A percentile compares a stretch with the other conserved stretches of the same genome.
These are phyloP conservation scores for Candida mattraensis DNA, from an alignment of 805 yeast genomes.

Conservation along the genomic window DNA sequence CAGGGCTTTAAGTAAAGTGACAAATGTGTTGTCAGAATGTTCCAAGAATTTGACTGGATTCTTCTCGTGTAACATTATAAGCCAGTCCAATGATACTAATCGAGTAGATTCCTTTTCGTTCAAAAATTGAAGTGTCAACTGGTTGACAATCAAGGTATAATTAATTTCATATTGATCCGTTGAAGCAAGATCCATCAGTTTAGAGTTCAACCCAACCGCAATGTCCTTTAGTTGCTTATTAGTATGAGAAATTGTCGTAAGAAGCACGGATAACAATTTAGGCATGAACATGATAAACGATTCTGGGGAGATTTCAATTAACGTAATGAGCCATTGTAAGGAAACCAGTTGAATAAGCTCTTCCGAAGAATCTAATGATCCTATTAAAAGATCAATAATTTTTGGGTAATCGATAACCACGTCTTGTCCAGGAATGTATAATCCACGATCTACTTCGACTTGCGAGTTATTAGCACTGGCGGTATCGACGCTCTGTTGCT, in stretches of 20 bases:
- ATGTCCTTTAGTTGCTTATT: conserved; percentile 49
- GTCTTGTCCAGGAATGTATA: conserved; percentile 77
- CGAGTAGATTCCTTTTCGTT: conserved; percentile 80
- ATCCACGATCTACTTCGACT: conserved; percentile 45
- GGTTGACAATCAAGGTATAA: conserved; percentile 63
- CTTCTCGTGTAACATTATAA: conserved; percentile 73
- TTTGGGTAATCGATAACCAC: conserved; percentile 76
- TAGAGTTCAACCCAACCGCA: conserved; percentile 57
- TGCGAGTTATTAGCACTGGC: conserved; percentile 19
- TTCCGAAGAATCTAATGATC: conserved; percentile 72
- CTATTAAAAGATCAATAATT: conserved; percentile 77
- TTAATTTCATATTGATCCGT: conserved; percentile 36
- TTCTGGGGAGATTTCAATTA: conserved; percentile 71
- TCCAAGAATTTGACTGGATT: conserved; percentile 58
- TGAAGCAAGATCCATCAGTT: conserved; percentile 51
- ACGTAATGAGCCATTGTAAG: conserved; percentile 75
- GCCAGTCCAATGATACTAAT: conserved; percentile 87
- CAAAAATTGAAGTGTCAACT: conserved; percentile 68
- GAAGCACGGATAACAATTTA: conserved; percentile 65
- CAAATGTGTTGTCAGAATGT: conserved; percentile 63
- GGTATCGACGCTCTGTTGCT: conserved; percentile 12
- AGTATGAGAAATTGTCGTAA: conserved; percentile 60
- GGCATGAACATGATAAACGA: conserved; percentile 76
- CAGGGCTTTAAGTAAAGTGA: conserved; percentile 71
- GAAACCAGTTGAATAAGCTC: conserved; percentile 78